Base-by-base conservation (phyloP, 1,284 basidiomycete genomes). In the Cryptococcus sp. region DNA sequence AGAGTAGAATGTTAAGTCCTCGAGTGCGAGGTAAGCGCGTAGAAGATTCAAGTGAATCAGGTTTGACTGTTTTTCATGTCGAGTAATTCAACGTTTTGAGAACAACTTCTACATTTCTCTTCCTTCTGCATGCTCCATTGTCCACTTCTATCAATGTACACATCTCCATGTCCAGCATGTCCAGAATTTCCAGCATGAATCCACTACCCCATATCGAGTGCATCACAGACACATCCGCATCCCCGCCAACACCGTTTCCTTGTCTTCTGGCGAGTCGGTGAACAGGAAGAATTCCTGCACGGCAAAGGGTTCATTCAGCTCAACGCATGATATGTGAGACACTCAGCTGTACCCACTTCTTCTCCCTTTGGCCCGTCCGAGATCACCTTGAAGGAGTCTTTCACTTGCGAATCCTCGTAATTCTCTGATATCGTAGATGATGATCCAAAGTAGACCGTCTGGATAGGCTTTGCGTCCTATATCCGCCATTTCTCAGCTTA, bases 331-430 rank as follows among this genome's bases (percentile, higher is more conserved):
- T 0, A 35, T 38, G 8, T 16, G 41, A 20, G 41, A 20, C n/a
- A 8, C 2, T n/a, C 42, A 45, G 22, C 42, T 8, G 42, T 8
- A 62, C 71, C 49, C 59, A 74, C 71, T 61, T 75, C 70, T 16
- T 57, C 40, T 4, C 62, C 69, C 25, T 59, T 57, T 10, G 47
- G 45, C 5, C 61, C 66, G 35, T 50, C 51, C 25, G 65, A 62
- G 13, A 61, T 44, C 42, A 77, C 54, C 58, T 72, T 74, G 66
- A 74, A 78, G 52, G 70, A 73, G 5, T 68, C 74, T 38, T 73
- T 69, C 7, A 78, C 74, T 57, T 74, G 74, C 17, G 65, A 66
- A 53, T 78, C 76, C 53, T 78, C 76, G 62, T 76, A 78, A 39
- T 48, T 59, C 39, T 67, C 65, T 7, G 64, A 63, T 1, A 74